A percentile compares a stretch with the other conserved stretches of the same genome.
Conservation (phyloP, 257 asterid genomes). For the Rubia yunnanensis region DNA sequence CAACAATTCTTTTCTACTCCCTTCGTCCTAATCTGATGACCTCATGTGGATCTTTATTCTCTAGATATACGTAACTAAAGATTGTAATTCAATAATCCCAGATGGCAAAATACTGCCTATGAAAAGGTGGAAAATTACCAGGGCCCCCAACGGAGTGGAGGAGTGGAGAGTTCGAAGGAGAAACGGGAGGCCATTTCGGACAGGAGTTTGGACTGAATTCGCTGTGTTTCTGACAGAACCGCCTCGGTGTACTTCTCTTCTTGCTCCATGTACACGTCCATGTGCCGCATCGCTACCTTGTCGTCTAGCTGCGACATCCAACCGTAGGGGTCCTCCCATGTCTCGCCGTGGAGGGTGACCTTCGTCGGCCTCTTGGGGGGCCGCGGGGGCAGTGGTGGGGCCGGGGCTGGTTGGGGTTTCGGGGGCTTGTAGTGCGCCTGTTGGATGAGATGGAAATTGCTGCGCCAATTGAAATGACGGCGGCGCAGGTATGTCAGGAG, state of each 20-base stretch:
- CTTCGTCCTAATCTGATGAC: too few species aligned
- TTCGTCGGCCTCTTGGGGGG: constrained; percentile 76
- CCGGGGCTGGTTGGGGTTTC: constrained; percentile 50
- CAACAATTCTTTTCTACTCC: neutral
- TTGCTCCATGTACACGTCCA: constrained; percentile 96
- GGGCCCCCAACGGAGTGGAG: constrained; percentile 88
- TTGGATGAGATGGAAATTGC: constrained; percentile 20
- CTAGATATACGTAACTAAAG: too few species aligned
- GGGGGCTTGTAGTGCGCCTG: constrained; percentile 63
- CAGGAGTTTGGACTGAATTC: constrained; percentile 73
- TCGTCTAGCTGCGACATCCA: constrained; percentile 94
- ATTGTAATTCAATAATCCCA: neutral
- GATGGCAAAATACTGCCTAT: neutral
- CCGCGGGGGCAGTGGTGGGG: constrained; percentile 72
- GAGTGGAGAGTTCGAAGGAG: constrained; percentile 67
- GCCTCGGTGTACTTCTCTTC: constrained; percentile 98
- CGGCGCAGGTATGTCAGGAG: constrained; percentile 43
- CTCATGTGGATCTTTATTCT: too few species aligned
- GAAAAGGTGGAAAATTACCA: constrained; percentile 38
- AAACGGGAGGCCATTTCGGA: constrained; percentile 82
- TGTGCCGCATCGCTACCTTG: constrained; percentile 90
- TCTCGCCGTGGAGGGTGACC: constrained; percentile 62
- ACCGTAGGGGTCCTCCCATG: constrained; percentile 77
- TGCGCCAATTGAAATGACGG: constrained; percentile 19
- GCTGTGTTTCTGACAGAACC: constrained; percentile 68